Evolutionary conservation across 768 basidiomycete genomes (phyloP), one percentile per base, ranked within the genome.

Genomic region (Boletus rubescentipes): DNA sequence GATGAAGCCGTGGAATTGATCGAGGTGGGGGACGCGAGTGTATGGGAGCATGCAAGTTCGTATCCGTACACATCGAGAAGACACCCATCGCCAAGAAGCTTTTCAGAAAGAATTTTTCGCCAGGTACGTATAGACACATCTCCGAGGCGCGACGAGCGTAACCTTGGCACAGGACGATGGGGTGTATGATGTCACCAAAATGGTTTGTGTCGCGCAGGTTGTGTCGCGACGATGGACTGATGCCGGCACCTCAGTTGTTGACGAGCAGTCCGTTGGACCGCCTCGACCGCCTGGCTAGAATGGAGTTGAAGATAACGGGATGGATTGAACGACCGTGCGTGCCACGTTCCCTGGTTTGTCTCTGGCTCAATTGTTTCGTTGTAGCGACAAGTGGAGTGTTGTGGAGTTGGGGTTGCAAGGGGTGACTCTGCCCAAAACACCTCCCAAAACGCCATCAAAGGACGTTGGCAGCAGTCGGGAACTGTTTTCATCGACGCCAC

Each of bases 311-410:
- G 56, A 70, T 62, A 39, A 59, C 64, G 5, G 69, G 69, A 20
- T 68, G 67, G 67, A 55, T 68, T 6, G 67, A 68, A 57, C 66
- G 68, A 59, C 37, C 29, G 67, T 68, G 45, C 8, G 67, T 55
- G 15, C 3, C 9, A 1, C 11, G 0, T 9, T 0, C 1, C 3
- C 14, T 4, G 11, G 10, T 1, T 21, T 18, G 26, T 32, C 18
- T 36, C 16, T 18, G 2, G 31, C 21, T 46, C 14, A 16, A 20
- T n/a, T 23, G n/a, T 16, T n/a, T 52, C 9, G 15, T 2, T 43
- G 21, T 31, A 68, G 68, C 11, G 67, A 70, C 57, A 63, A 66
- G 38, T 68, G 67, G 67, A 53, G 62, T 1, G 47, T 67, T 23
- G 62, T 68, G 26, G 58, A 64, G 18, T 53, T 64, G 55, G 67